A percentile compares a stretch with the other conserved stretches of the same genome.
Conservation (phyloP, 2,329 filamentous ascomycete genomes). For the Apiospora marii region DNA sequence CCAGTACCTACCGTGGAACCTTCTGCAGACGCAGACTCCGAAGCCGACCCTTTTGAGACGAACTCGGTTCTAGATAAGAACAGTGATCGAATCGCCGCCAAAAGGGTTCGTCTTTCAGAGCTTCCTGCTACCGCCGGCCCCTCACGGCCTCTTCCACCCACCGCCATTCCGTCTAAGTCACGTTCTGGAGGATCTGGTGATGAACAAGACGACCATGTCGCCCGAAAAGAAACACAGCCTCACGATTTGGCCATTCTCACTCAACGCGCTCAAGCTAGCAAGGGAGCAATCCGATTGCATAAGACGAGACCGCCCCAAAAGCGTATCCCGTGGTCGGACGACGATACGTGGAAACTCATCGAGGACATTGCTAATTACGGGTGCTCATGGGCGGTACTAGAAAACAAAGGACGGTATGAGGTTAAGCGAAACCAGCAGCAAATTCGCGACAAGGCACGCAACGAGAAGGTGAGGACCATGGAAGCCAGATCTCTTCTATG, state of each 20-base stretch:
- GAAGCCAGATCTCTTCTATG: constrained; percentile 54
- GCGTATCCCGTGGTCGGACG: constrained; percentile 50
- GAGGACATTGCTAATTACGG: constrained; percentile 48
- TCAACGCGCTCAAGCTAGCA: constrained; percentile 31
- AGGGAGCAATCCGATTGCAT: not conserved
- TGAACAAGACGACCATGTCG: not conserved
- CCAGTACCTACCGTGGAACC: not conserved
- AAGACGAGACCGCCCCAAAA: constrained; percentile 41
- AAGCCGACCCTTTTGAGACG: not conserved
- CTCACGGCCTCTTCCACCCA: not conserved
- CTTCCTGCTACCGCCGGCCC: not conserved
- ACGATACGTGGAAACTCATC: constrained; percentile 52
- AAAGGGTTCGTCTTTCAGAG: not conserved
- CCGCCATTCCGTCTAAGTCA: constrained; percentile 11
- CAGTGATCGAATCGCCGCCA: not conserved
- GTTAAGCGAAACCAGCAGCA: constrained; percentile 60
- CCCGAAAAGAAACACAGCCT: not conserved
- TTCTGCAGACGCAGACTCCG: not conserved
- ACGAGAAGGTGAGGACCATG: constrained; percentile 62
- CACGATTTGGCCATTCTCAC: constrained; percentile 10
- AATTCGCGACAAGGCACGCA: constrained; percentile 65
- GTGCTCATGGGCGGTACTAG: constrained; percentile 51
- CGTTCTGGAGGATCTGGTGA: not conserved
- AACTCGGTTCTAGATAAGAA: not conserved
- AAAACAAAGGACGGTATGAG: constrained; percentile 49